Conservation (phyloP, 1,139 yeast species). For the Protomyces macrosporus region DNA sequence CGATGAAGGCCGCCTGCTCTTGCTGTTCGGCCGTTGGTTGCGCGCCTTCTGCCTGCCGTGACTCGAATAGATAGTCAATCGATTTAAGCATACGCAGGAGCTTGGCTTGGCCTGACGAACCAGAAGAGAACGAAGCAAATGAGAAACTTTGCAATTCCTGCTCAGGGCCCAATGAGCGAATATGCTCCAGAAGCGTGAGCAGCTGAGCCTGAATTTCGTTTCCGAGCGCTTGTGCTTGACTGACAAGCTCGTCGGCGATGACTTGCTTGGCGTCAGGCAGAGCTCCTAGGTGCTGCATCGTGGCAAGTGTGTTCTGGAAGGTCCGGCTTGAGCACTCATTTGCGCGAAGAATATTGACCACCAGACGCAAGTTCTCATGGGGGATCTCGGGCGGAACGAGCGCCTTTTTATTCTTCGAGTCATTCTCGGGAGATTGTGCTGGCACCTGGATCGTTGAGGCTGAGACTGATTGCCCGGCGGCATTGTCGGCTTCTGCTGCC, state of each 20-base stretch:
- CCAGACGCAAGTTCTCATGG: constrained; percentile 54
- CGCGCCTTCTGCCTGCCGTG: constrained; percentile 37
- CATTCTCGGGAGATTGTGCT: not conserved
- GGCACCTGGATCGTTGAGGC: not conserved
- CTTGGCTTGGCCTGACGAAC: constrained; percentile 84
- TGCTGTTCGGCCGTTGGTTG: constrained; percentile 41
- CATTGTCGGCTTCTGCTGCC: not conserved
- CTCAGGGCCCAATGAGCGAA: constrained; percentile 42
- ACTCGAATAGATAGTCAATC: constrained; percentile 57
- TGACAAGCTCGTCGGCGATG: constrained; percentile 65
- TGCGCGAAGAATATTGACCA: constrained; percentile 67
- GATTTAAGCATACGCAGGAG: constrained; percentile 80
- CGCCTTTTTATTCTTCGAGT: constrained; percentile 18
- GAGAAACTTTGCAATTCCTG: constrained; percentile 51
- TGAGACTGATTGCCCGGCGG: not conserved
- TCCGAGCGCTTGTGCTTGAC: constrained; percentile 60
- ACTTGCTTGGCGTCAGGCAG: constrained; percentile 58
- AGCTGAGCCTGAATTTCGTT: constrained; percentile 55
- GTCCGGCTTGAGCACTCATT: constrained; percentile 84
- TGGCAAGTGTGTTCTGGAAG: constrained; percentile 74
- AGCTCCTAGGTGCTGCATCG: constrained; percentile 71
- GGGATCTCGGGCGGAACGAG: constrained; percentile 63
- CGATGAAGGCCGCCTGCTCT: constrained; percentile 35
- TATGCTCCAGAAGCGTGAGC: constrained; percentile 47
- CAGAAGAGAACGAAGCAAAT: constrained; percentile 66